These are phyloP conservation scores for Wickerhamiella parazyma DNA, from an alignment of 805 yeast species.

Conservation along the genomic window DNA sequence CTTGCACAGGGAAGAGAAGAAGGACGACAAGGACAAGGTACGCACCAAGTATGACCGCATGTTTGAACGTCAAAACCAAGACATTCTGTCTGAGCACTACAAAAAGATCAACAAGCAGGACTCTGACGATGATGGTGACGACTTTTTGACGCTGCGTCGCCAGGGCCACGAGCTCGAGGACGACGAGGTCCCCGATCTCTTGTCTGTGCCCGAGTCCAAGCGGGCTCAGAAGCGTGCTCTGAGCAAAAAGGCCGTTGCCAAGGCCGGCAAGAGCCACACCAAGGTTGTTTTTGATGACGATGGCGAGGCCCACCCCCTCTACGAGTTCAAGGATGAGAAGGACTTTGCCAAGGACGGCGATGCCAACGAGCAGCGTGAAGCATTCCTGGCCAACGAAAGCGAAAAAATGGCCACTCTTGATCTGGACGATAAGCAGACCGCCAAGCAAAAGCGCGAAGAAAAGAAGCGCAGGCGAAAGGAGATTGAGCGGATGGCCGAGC, in stretches of 20 bases:
- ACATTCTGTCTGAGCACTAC: slow-evolving; percentile 81
- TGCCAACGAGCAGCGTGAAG: slow-evolving; percentile 51
- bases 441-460: slow-evolving; percentile 65
- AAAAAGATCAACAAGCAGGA: slow-evolving; percentile 38
- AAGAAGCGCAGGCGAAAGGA: slow-evolving; percentile 85
- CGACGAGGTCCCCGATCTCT: slow-evolving; percentile 29
- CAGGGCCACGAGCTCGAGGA: slow-evolving; percentile 57
- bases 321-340: slow-evolving; percentile 81
- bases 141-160: slow-evolving; percentile 70
- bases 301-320: slow-evolving; percentile 80
- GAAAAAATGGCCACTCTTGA: slow-evolving; percentile 61
- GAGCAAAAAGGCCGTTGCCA: slow-evolving; percentile 58
- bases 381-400: slow-evolving; percentile 53
- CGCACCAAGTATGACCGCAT: slow-evolving; percentile 87
- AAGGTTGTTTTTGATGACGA: slow-evolving; percentile 87
- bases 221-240: slow-evolving; percentile 75
- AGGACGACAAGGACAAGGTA: slow-evolving; percentile 34
- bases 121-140: slow-evolving; percentile 35
- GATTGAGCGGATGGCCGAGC: slow-evolving; percentile 43
- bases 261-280: slow-evolving; percentile 54
- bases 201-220: slow-evolving; percentile 66
- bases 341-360: slow-evolving; percentile 63
- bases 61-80: slow-evolving; percentile 91
- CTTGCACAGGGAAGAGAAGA: slow-evolving; percentile 29
- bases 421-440: slow-evolving; percentile 60